Conservation (phyloP, 768 basidiomycete genomes). For the Leucosporidium yakuticum region DNA sequence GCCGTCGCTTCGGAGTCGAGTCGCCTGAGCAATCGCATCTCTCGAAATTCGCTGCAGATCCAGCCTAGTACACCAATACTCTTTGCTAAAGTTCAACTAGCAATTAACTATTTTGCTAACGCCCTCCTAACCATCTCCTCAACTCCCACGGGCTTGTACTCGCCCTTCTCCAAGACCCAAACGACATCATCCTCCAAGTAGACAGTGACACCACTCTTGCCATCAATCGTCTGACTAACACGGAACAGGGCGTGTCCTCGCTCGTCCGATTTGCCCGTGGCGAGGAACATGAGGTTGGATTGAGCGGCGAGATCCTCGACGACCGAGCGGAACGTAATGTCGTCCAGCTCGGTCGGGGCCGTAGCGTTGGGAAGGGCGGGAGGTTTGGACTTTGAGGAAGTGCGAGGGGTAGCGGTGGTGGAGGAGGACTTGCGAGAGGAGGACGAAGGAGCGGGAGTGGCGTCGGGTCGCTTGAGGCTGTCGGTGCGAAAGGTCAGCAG, state of each 20-base stretch:
- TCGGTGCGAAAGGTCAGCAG: background rate
- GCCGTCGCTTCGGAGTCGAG: too few relatives aligned
- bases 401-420: conserved; percentile 45
- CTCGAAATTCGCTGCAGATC: too few relatives aligned
- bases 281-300: conserved; percentile 83
- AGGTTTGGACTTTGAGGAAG: conserved; percentile 16
- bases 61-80: too few relatives aligned
- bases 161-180: conserved; percentile 61
- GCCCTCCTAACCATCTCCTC: conserved; percentile 70
- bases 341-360: conserved; percentile 40
- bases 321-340: conserved; percentile 86
- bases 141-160: conserved; percentile 66
- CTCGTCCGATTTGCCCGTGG: conserved; percentile 61
- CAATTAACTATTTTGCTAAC: background rate
- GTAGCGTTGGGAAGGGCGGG: conserved; percentile 7
- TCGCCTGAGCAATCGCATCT: too few relatives aligned
- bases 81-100: too few relatives aligned
- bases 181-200: conserved; percentile 92
- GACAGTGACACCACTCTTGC: conserved; percentile 69
- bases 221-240: conserved; percentile 69
- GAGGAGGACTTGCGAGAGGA: conserved; percentile 40
- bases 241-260: conserved; percentile 68
- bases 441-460: conserved; percentile 23
- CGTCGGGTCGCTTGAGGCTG: conserved; percentile 31
- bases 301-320: conserved; percentile 83